Evolutionary conservation across 164 flowering plant genomes (phyloP).

Genomic region (Tinospora cordifolia): DNA sequence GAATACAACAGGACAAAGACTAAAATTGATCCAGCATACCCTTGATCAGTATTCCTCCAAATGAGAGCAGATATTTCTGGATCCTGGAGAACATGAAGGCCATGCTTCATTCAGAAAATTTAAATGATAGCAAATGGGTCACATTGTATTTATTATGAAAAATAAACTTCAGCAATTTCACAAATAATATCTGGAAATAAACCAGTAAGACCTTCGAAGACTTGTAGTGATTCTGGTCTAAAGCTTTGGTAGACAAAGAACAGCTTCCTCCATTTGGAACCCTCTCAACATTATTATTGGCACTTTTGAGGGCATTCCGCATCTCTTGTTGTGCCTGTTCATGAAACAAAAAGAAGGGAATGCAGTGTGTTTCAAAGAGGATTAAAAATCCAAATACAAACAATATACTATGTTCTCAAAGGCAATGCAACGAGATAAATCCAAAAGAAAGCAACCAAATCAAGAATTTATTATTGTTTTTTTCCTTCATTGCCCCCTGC

Average conservation of each 20-base stretch:
- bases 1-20: background rate
- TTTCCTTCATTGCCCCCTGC: background rate
- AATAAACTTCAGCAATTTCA: background rate
- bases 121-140: constrained; percentile 6
- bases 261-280: constrained; percentile 22
- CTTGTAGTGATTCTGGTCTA: constrained; percentile 15
- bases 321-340: constrained; percentile 34
- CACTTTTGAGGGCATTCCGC: constrained; percentile 32
- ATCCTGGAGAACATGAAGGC: constrained; percentile 23
- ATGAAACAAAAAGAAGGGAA: constrained; percentile 9
- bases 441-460: background rate
- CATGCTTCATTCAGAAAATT: constrained; percentile 2
- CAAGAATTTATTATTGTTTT: too few species aligned
- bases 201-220: constrained; percentile 22
- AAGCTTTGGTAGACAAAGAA: constrained; percentile 17
- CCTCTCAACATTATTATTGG: constrained; percentile 14
- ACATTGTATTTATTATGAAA: background rate
- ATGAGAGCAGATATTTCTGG: constrained; percentile 18
- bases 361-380: constrained; percentile 4
- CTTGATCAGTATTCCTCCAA: constrained; percentile 23
- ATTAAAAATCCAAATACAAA: background rate
- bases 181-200: constrained; percentile 7
- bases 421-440: background rate
- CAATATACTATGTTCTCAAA: background rate
- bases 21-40: constrained; percentile 25